phyloP scores from a whole-genome alignment of 2,329 filamentous ascomycete genomes.

The Penicillium sp. region DNA sequence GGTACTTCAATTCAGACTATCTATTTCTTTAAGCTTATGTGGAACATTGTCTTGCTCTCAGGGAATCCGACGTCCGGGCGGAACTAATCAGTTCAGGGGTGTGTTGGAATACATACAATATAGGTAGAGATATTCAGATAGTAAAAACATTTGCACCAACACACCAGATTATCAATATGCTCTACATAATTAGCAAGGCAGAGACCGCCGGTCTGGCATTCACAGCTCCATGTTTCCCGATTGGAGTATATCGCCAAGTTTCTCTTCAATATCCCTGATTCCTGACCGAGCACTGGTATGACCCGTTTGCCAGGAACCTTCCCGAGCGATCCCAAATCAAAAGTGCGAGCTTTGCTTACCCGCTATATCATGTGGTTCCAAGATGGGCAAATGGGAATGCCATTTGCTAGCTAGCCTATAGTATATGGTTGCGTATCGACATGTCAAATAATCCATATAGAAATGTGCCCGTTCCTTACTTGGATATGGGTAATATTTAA shows the following conservation, averaged over 20 bases:
- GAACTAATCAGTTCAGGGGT: slow-evolving; percentile 6
- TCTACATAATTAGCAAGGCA: background rate
- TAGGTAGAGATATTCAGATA: background rate
- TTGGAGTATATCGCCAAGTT: slow-evolving; percentile 2
- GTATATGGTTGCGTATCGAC: background rate
- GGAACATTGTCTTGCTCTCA: slow-evolving; percentile 8
- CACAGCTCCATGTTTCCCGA: slow-evolving; percentile 9
- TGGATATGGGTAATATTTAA: background rate
- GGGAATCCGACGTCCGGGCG: slow-evolving; percentile 4
- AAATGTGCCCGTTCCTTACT: background rate
- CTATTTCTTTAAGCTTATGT: background rate
- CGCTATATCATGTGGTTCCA: background rate
- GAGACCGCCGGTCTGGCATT: background rate
- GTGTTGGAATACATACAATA: background rate
- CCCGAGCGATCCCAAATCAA: background rate
- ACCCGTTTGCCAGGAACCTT: slow-evolving; percentile 3
- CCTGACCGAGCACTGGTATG: background rate
- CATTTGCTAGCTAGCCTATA: background rate
- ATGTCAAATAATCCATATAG: background rate
- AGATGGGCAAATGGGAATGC: background rate
- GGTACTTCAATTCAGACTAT: background rate
- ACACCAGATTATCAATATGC: background rate
- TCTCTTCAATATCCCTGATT: background rate
- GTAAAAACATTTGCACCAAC: background rate
- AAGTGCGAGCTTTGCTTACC: background rate